phyloP scores from a whole-genome alignment of 805 yeast genomes.

The Priceomyces haplophilus region DNA sequence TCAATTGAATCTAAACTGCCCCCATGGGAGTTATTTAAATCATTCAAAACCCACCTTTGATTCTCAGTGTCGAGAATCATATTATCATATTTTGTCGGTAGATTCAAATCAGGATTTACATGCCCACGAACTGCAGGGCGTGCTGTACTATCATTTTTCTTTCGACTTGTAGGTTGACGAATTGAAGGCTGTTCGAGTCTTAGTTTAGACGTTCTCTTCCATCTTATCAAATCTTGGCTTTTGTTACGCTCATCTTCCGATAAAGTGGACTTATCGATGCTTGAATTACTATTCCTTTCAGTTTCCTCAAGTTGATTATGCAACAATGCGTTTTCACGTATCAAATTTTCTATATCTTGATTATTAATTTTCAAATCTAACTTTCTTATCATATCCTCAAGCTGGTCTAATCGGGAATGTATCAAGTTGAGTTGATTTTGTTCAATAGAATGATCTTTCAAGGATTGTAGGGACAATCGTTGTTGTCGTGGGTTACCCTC shows the following conservation, averaged over 20 bases:
- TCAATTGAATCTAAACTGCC: constrained; percentile 40
- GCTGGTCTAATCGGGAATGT: constrained; percentile 7
- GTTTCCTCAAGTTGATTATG: constrained; percentile 9
- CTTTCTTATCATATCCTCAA: constrained; percentile 14
- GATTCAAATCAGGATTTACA: constrained; percentile 31
- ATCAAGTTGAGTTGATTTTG: background rate
- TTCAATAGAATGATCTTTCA: background rate
- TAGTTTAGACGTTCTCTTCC: constrained; percentile 40
- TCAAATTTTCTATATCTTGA: constrained; percentile 15
- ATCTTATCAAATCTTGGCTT: constrained; percentile 24
- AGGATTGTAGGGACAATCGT: background rate
- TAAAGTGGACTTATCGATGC: constrained; percentile 21
- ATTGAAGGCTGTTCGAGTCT: constrained; percentile 17
- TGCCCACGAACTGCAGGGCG: constrained; percentile 22
- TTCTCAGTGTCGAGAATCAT: constrained; percentile 32
- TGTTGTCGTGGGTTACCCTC: background rate
- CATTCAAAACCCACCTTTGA: constrained; percentile 27
- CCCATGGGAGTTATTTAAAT: constrained; percentile 13
- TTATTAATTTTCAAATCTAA: constrained; percentile 9
- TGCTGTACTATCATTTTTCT: constrained; percentile 5
- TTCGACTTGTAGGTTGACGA: constrained; percentile 1
- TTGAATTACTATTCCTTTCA: background rate
- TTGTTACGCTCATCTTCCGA: constrained; percentile 16
- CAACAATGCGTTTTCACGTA: constrained; percentile 13
- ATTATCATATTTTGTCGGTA: constrained; percentile 34